Base-by-base conservation (phyloP, 495 filamentous ascomycete species). In the Hypoxylon trugodes region DNA sequence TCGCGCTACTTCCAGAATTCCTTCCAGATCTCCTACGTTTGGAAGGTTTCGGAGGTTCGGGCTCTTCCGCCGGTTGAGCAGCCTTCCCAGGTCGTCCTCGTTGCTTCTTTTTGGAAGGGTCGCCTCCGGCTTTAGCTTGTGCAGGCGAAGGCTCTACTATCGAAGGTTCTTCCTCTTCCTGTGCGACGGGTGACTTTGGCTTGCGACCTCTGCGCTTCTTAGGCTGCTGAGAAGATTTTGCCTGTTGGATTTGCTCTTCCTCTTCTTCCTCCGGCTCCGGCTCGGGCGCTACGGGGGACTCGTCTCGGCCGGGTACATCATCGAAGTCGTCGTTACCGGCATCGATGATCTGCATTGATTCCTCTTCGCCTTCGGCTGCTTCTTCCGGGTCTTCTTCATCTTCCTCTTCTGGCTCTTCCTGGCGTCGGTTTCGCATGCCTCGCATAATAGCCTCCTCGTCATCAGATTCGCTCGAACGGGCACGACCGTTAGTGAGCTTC, bases 311-410 rank as follows among this genome's bases (percentile, higher is more conserved):
- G 9, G 51, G 56, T 32, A 49, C 13, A 15, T 40, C 0, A 26
- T 58, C 69, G 4, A 67, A 35, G 25, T 74, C 67, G 51, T 71
- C 68, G 22, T 59, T 59, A 1, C 48, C 69, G 13, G 66, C 68
- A 55, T 73, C 65, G 19, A 74, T 46, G 52, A 81, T 74, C 26
- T 66, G 73, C 59, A 78, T 70, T 26, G 75, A 72, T 57, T 77
- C 73, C 8, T 75, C 73, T 56, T 59, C 41, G 1, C 57, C 64
- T 12, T 65, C 60, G 6, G 46, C 43, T 19, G 63, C 63, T 30
- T 64, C 51, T 4, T 56, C 59, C 9, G 58, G 59, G 4, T 68
- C 68, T 5, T 73, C 69, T 12, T 67, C 61, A 10, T 70, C 68
- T 0, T 71, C 68, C 0, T 69, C 68, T 4, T 70, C 65, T 25